These are phyloP conservation scores for Coemansia sp. DNA, from an alignment of 192 early-diverging fungal species.

Conservation along the genomic window DNA sequence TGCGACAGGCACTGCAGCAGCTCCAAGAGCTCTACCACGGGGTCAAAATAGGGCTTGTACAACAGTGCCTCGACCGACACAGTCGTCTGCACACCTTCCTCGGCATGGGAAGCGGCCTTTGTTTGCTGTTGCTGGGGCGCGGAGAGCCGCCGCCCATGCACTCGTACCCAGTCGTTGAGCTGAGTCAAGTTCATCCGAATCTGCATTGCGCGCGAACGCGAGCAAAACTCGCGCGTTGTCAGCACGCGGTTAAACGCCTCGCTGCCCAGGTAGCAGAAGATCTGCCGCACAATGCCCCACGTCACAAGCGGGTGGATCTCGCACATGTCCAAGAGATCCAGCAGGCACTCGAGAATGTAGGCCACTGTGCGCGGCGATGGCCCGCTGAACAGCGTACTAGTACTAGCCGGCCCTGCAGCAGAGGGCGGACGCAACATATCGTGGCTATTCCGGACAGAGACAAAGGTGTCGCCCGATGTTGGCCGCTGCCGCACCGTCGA, in stretches of 20 bases:
- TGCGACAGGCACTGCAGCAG: slow-evolving; percentile 80
- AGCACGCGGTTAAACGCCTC: slow-evolving; percentile 89
- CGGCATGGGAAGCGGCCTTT: neutral
- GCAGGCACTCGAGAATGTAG: slow-evolving; percentile 66
- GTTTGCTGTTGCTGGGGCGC: slow-evolving; percentile 16
- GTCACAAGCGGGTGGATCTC: slow-evolving; percentile 76
- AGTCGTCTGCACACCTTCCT: neutral
- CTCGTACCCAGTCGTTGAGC: slow-evolving; percentile 84
- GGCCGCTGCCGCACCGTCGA: slow-evolving; percentile 19
- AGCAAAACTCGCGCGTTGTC: slow-evolving; percentile 69
- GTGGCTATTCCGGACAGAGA: slow-evolving; percentile 36
- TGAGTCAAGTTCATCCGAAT: slow-evolving; percentile 81
- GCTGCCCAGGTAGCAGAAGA: slow-evolving; percentile 75
- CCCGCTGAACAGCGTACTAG: slow-evolving; percentile 22
- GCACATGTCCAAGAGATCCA: slow-evolving; percentile 71
- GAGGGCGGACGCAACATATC: slow-evolving; percentile 19
- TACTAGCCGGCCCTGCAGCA: neutral
- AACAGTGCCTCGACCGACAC: slow-evolving; percentile 28
- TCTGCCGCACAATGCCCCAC: slow-evolving; percentile 71
- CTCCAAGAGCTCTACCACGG: slow-evolving; percentile 79
- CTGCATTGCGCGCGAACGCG: slow-evolving; percentile 80
- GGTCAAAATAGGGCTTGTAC: slow-evolving; percentile 52
- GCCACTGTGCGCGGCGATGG: slow-evolving; percentile 72
- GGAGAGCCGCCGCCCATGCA: slow-evolving; percentile 52
- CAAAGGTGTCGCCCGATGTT: slow-evolving; percentile 54